These are phyloP conservation scores for Camillea tinctor DNA, from an alignment of 2,329 filamentous ascomycete species.

Conservation along the genomic window DNA sequence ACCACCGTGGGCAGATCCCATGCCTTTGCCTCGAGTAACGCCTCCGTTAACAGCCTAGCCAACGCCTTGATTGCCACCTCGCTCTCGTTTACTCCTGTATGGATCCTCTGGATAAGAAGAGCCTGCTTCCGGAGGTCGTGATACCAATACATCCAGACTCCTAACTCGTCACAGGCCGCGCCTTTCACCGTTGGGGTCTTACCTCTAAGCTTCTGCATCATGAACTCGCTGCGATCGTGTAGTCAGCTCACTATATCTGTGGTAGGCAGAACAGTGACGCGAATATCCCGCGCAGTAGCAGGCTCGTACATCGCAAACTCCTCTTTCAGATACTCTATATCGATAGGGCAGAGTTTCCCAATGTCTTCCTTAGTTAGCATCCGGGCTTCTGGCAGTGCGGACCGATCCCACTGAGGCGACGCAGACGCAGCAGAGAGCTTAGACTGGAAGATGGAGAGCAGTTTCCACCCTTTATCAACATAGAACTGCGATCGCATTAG, in stretches of 20 bases:
- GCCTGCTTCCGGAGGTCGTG: slow-evolving; percentile 14
- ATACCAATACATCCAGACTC: slow-evolving; percentile 21
- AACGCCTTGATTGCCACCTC: background rate
- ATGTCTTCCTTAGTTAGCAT: slow-evolving; percentile 11
- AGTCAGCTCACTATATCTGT: slow-evolving; percentile 14
- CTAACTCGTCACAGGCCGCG: slow-evolving; percentile 14
- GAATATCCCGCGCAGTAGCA: background rate
- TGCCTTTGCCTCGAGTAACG: slow-evolving; percentile 15
- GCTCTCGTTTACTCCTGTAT: background rate
- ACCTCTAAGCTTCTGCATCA: slow-evolving; percentile 2
- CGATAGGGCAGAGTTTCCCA: slow-evolving; percentile 13
- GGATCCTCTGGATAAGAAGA: slow-evolving; percentile 16
- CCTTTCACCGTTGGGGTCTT: slow-evolving; percentile 11
- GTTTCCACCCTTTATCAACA: slow-evolving; percentile 16
- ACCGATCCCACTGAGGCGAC: background rate
- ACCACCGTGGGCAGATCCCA: slow-evolving; percentile 12
- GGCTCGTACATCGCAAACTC: slow-evolving; percentile 4
- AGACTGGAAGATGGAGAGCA: slow-evolving; percentile 10
- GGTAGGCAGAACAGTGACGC: slow-evolving; percentile 18
- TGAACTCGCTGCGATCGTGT: slow-evolving; percentile 15
- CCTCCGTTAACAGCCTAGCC: slow-evolving; percentile 16
- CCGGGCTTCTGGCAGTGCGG: slow-evolving; percentile 5
- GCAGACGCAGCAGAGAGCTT: slow-evolving; percentile 4
- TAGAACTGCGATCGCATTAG: slow-evolving; percentile 15
- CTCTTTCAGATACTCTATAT: slow-evolving; percentile 6